Evolutionary conservation across 2,329 filamentous ascomycete species (phyloP), one percentile per base, ranked within the genome.

Genomic region (Colletotrichum endophyticum): DNA sequence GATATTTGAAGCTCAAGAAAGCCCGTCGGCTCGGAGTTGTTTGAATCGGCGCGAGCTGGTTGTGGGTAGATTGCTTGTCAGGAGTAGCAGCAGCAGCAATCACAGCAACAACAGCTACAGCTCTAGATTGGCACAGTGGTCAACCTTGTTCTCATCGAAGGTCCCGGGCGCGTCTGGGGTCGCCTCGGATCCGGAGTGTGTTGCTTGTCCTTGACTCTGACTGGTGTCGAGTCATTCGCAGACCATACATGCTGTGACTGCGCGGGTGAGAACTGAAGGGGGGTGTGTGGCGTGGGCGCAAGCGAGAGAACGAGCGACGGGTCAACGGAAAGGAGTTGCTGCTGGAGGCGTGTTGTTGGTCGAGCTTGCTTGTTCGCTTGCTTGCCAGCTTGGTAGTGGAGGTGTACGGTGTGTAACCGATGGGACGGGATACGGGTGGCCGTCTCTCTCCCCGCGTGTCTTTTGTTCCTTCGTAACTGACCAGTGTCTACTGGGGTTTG

Each of bases 161-260:
- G 44, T 73, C 64, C 64, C 34, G 59, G 34, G 27, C 32, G 39
- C 64, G 25, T 39, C 70, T 63, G 49, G 28, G 59, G 64, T 66
- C 68, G 73, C 73, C 66, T 73, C 73, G 64, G 57, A 64, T 73
- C 44, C 53, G 73, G 73, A 68, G 59, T 72, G 57, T 63, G 32
- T 53, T 72, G 70, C 63, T 62, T 30, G 70, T 63, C 71, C 62
- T 73, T 73, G 70, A 73, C 64, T 76, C 64, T 76, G 73, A 73
- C 70, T 76, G 73, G 70, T 76, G 73, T 64, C 73, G 73, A 76
- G 73, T 70, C 64, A 69, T 73, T 73, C 64, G 70, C 70, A 27
- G 70, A 22, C 64, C 73, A 76, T 69, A 70, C 73, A 73, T 76
- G 66, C 70, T 76, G 73, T 73, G 70, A 73, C 70, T 59, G 57